These are phyloP conservation scores for Ottelia alismoides DNA, from an alignment of 106 monocot species.

Conservation along the genomic window DNA sequence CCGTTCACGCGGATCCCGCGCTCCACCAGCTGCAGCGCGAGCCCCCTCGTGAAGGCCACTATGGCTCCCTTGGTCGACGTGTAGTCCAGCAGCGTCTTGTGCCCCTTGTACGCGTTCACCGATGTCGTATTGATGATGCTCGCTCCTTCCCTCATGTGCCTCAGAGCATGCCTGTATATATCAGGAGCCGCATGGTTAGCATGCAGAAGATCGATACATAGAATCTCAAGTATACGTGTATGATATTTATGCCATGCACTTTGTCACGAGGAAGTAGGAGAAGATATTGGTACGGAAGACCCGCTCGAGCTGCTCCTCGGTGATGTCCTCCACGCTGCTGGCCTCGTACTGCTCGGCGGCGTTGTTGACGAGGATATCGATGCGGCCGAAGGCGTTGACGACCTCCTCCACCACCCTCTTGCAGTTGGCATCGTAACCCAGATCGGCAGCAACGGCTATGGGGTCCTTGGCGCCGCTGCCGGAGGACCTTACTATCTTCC, in stretches of 20 bases:
- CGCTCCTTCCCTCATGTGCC: slow-evolving; percentile 40
- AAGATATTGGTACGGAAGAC: slow-evolving; percentile 69
- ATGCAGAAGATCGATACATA: not conserved
- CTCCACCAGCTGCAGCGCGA: slow-evolving; percentile 43
- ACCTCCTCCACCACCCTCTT: slow-evolving; percentile 31
- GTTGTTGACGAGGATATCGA: slow-evolving; percentile 74
- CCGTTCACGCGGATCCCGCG: slow-evolving; percentile 67
- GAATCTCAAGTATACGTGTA: not conserved
- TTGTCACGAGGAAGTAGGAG: slow-evolving; percentile 48
- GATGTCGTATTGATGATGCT: slow-evolving; percentile 63
- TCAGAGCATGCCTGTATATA: slow-evolving; percentile 24
- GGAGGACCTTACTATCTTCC: slow-evolving; percentile 12
- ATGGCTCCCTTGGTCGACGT: slow-evolving; percentile 75
- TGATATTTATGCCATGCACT: no score
- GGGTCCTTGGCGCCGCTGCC: slow-evolving; percentile 25
- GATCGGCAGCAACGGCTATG: slow-evolving; percentile 44
- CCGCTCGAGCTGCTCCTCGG: slow-evolving; percentile 40
- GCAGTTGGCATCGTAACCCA: slow-evolving; percentile 57
- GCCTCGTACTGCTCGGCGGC: slow-evolving; percentile 51
- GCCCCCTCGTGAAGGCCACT: slow-evolving; percentile 47
- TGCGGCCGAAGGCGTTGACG: slow-evolving; percentile 22
- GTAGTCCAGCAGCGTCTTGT: slow-evolving; percentile 43
- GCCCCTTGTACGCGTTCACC: slow-evolving; percentile 58
- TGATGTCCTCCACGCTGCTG: slow-evolving; percentile 19
- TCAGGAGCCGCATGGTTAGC: not conserved